Conservation (phyloP, 106 monocot genomes). For the Amphibolis antarctica region DNA sequence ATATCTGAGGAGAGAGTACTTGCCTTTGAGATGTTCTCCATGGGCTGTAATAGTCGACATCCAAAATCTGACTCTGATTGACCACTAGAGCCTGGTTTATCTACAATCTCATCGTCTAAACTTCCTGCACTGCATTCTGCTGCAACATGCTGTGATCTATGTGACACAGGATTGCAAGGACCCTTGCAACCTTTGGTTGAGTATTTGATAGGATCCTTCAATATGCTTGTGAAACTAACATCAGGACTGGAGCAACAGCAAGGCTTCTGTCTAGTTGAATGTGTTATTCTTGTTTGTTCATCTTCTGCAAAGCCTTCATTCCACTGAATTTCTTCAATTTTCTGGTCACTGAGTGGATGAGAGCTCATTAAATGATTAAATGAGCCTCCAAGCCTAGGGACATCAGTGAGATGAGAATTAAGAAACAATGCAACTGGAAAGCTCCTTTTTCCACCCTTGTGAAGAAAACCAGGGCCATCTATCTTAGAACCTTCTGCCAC, state of each 20-base stretch:
- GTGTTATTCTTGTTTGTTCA: conserved; percentile 60
- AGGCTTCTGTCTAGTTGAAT: conserved; percentile 67
- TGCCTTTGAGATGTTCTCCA: conserved; percentile 23
- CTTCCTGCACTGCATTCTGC: conserved; percentile 53
- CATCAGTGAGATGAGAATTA: conserved; percentile 34
- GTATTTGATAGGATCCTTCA: conserved; percentile 29
- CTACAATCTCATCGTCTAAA: conserved; percentile 64
- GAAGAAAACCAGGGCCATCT: conserved; percentile 56
- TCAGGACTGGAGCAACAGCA: conserved; percentile 72
- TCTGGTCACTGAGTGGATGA: conserved; percentile 22
- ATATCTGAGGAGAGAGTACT: conserved; percentile 43
- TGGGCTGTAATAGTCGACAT: conserved; percentile 31
- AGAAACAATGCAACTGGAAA: conserved; percentile 64
- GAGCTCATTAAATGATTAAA: conserved; percentile 45
- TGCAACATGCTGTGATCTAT: conserved; percentile 46
- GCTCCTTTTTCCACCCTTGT: conserved; percentile 53
- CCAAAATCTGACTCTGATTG: conserved; percentile 42
- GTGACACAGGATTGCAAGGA: conserved; percentile 32
- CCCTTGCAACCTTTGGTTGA: conserved; percentile 37
- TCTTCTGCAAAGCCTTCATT: conserved; percentile 68
- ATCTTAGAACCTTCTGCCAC: conserved; percentile 19
- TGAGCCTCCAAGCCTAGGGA: conserved; percentile 79
- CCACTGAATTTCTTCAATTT: conserved; percentile 54
- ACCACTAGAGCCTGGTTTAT: conserved; percentile 67
- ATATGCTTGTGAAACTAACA: conserved; percentile 25